Conservation (phyloP, 106 monocot species). For the Xerophyta viscosa region DNA sequence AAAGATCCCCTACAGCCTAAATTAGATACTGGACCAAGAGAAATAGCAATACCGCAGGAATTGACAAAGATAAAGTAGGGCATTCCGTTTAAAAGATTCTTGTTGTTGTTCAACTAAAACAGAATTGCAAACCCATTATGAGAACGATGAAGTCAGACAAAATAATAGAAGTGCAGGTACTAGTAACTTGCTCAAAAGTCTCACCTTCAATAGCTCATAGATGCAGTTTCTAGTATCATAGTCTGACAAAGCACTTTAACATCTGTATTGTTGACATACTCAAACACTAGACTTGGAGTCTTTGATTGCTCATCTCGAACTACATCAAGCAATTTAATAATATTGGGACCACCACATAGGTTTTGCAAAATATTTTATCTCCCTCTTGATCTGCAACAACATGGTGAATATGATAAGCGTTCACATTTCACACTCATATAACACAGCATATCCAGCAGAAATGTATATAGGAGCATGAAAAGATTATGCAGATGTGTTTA, state of each 20-base stretch:
- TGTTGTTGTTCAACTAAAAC: too few species aligned
- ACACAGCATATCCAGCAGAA: too few species aligned
- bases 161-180: background rate
- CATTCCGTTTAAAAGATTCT: too few species aligned
- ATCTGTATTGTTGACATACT: slow-evolving; percentile 86
- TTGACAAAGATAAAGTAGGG: too few species aligned
- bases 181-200: background rate
- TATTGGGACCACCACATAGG: slow-evolving; percentile 84
- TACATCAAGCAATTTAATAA: slow-evolving; percentile 81
- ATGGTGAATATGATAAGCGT: background rate
- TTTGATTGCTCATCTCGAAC: slow-evolving; percentile 92
- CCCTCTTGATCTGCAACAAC: slow-evolving; percentile 77
- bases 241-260: slow-evolving; percentile 79
- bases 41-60: too few species aligned
- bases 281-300: slow-evolving; percentile 91
- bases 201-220: slow-evolving; percentile 82
- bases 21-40: too few species aligned
- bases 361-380: slow-evolving; percentile 96
- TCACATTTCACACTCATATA: too few species aligned
- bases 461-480: too few species aligned
- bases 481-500: too few species aligned
- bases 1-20: too few species aligned
- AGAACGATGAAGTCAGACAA: background rate
- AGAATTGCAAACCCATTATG: too few species aligned
- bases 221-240: slow-evolving; percentile 83